phyloP scores from a whole-genome alignment of 495 filamentous ascomycete genomes.

The Penicillium herquei region DNA sequence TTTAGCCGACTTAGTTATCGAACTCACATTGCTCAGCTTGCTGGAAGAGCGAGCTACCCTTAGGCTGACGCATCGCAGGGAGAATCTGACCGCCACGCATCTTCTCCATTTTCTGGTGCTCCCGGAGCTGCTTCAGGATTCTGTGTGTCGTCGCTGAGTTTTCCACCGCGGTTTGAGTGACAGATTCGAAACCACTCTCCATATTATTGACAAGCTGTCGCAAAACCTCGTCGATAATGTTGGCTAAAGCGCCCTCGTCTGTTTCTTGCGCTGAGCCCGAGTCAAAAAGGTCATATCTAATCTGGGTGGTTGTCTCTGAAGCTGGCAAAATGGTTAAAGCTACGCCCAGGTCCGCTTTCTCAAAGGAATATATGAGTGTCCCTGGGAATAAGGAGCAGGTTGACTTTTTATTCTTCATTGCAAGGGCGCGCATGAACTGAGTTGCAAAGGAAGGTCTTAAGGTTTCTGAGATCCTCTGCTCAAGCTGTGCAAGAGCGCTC shows the following conservation, averaged over 20 bases:
- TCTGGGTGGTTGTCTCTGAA: conserved; percentile 16
- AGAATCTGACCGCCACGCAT: conserved; percentile 21
- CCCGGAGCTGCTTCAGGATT: conserved; percentile 23
- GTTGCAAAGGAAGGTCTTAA: conserved; percentile 2
- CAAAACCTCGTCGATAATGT: neutral
- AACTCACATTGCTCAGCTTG: conserved; percentile 37
- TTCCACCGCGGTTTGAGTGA: neutral
- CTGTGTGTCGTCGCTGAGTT: neutral
- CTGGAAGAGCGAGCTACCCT: conserved; percentile 29
- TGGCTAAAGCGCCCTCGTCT: neutral
- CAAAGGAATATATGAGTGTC: conserved; percentile 18
- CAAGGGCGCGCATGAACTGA: conserved; percentile 4
- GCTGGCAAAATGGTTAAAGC: conserved; percentile 19
- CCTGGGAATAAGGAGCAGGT: conserved; percentile 12
- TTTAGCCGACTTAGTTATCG: neutral
- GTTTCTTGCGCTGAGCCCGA: neutral
- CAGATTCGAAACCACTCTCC: conserved; percentile 8
- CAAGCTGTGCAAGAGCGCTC: conserved; percentile 1
- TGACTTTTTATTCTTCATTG: conserved; percentile 1
- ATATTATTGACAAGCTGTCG: neutral
- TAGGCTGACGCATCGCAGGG: conserved; percentile 32
- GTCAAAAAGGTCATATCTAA: conserved; percentile 24
- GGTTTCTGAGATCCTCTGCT: conserved; percentile 4
- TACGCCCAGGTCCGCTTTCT: conserved; percentile 9
- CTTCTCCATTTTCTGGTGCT: conserved; percentile 34